Evolutionary conservation across 768 basidiomycete genomes (phyloP).

Genomic region (Clavaria fumosa): DNA sequence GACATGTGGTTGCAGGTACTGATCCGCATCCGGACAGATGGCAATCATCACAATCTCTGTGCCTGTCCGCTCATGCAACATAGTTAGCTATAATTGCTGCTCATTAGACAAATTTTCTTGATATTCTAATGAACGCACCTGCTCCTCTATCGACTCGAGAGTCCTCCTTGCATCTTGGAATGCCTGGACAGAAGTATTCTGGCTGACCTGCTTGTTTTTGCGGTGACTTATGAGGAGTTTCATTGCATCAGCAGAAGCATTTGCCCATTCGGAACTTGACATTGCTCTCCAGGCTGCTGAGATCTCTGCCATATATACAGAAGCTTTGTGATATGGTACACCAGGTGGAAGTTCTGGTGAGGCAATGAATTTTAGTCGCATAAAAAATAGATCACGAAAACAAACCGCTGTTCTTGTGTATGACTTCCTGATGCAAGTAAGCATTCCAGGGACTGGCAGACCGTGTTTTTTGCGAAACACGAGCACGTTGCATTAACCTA

Average conservation of each 20-base stretch:
- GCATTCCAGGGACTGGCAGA: slow-evolving; percentile 2
- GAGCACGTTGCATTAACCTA: slow-evolving; percentile 1
- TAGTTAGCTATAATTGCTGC: slow-evolving; percentile 1
- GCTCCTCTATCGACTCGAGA: slow-evolving; percentile 4
- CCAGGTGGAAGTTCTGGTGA: slow-evolving; percentile 1
- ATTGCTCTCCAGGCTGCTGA: slow-evolving; percentile 5
- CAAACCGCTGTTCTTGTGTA: slow-evolving; percentile 1
- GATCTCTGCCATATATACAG: background rate
- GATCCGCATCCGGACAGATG: background rate
- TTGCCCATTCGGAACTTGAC: slow-evolving; percentile 3
- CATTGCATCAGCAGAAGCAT: slow-evolving; percentile 2
- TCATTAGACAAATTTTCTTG: background rate
- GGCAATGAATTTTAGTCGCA: background rate
- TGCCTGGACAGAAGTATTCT: slow-evolving; percentile 1
- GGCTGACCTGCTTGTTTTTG: slow-evolving; percentile 3
- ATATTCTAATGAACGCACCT: slow-evolving; percentile 2
- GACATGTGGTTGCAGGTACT: slow-evolving; percentile 2
- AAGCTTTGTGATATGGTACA: background rate
- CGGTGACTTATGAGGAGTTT: slow-evolving; percentile 1
- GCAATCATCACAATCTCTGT: slow-evolving; percentile 4
- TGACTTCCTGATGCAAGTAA: slow-evolving; percentile 5
- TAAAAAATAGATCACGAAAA: background rate
- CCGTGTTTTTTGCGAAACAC: background rate
- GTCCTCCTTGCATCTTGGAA: slow-evolving; percentile 4
- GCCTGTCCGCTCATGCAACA: slow-evolving; percentile 6